Base-by-base conservation (phyloP, 2,329 filamentous ascomycete genomes). In the Blumeriella jaapii region DNA sequence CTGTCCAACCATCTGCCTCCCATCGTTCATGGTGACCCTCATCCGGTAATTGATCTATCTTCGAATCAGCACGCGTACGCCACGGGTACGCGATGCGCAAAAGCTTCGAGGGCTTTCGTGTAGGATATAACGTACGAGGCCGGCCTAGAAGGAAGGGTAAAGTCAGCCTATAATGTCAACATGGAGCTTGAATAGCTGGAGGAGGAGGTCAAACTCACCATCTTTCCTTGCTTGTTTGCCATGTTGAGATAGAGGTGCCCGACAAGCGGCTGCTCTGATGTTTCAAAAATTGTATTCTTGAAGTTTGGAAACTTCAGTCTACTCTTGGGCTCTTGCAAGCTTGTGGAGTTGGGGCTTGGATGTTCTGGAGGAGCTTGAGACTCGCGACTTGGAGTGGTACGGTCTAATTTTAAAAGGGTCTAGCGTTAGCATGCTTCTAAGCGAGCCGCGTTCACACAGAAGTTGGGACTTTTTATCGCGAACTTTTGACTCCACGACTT, bases 211-310 rank as follows among this genome's bases (percentile, higher is more conserved):
- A 40, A 41, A 78, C 84, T 72, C 69, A 96, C 91, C 91, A 98
- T 96, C 74, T 98, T 96, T 65, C 91, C 91, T 65, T 95, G 87
- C 65, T 94, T 93, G 74, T 94, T 89, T 59, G 78, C 74, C 77
- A 78, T 79, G 51, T 61, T 77, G 58, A 45, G 51, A 18, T 22
- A 47, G 51, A 56, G 49, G 55, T 59, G 63, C 61, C 45, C 51
- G 48, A 46, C 36, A 26, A 29, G 22, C 50, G 49, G 47, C 63
- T 57, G 56, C 52, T 60, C 53, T 45, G 25, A 24, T 27, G 38
- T 52, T 57, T 52, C 50, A 55, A 57, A 57, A 43, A 56, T 46
- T 56, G 38, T 38, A 30, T 45, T 43, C 35, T 48, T 52, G 53
- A 56, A 56, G 54, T 48, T 38, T 39, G 38, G 14, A 29, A 30